A percentile compares a stretch with the other conserved stretches of the same genome.
These are phyloP conservation scores for Metroxylon sagu DNA, from an alignment of 176 grass and related monocot species.

Conservation along the genomic window DNA sequence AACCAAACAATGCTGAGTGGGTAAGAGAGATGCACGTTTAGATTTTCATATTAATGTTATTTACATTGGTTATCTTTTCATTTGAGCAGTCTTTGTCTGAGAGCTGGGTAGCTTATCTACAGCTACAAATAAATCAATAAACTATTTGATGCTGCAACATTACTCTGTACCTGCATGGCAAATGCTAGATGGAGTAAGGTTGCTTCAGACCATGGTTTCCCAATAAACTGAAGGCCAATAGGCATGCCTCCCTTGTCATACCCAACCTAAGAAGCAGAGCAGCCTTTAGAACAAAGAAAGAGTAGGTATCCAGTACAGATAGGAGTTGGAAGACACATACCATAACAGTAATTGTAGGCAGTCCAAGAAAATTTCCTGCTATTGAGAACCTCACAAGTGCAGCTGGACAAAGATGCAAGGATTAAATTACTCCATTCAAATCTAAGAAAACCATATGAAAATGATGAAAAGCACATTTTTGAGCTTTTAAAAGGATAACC, in stretches of 20 bases:
- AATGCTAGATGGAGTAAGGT: conserved; percentile 74
- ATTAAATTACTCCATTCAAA: not conserved
- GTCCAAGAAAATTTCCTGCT: conserved; percentile 82
- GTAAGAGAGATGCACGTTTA: too few relatives aligned
- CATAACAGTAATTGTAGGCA: conserved; percentile 75
- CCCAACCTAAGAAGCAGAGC: conserved; percentile 30
- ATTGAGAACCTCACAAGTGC: conserved; percentile 79
- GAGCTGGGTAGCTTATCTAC: too few relatives aligned
- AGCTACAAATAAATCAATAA: too few relatives aligned
- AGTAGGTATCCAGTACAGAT: not conserved
- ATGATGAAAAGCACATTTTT: too few relatives aligned
- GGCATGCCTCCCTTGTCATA: conserved; percentile 62
- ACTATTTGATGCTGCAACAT: not conserved
- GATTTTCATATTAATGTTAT: too few relatives aligned
- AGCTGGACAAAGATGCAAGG: conserved; percentile 26
- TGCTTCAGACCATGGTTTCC: conserved; percentile 79
- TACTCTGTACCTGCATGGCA: conserved; percentile 52
- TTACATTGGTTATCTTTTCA: too few relatives aligned
- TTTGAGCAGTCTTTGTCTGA: too few relatives aligned
- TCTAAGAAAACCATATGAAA: too few relatives aligned
- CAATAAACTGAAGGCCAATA: conserved; percentile 78
- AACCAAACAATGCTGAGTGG: too few relatives aligned
- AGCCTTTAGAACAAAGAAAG: not conserved
- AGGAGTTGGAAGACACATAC: conserved; percentile 15
- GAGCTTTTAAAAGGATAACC: too few relatives aligned